phyloP scores from a whole-genome alignment of 176 grass and related monocot species.

The Avena sativa region DNA sequence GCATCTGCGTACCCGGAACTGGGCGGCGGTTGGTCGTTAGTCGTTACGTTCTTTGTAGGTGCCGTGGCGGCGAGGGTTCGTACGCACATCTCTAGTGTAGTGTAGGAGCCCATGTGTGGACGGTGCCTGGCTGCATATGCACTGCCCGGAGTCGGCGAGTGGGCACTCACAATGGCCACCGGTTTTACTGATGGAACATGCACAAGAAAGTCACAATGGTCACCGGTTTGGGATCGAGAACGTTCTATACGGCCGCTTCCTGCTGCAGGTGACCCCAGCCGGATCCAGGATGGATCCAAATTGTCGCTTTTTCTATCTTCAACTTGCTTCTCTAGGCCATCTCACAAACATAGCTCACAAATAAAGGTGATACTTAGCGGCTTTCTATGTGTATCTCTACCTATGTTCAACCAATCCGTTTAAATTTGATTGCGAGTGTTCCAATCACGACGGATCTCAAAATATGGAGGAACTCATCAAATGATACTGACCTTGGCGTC shows the following conservation, averaged over 20 bases:
- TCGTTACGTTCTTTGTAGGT: not conserved
- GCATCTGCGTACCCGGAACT: not conserved
- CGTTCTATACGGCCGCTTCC: not conserved
- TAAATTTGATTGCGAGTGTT: no score
- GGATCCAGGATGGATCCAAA: not conserved
- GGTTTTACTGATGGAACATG: not conserved
- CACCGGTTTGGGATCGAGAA: no score
- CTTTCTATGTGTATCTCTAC: no score
- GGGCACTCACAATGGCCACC: not conserved
- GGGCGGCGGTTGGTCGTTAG: slow-evolving; percentile 33
- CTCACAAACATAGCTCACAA: not conserved
- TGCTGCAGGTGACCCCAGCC: not conserved
- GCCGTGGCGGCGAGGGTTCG: slow-evolving; percentile 40
- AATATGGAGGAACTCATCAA: no score
- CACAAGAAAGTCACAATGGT: not conserved
- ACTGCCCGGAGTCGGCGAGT: not conserved
- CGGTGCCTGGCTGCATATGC: not conserved
- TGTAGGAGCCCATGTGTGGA: not conserved
- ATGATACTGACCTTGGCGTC: no score
- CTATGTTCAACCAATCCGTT: no score
- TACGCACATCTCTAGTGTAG: not conserved
- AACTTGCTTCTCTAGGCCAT: not conserved
- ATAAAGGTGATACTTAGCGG: no score
- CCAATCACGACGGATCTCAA: no score
- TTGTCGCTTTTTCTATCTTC: not conserved